Base-by-base conservation (phyloP, 2,329 filamentous ascomycete genomes). In the Fusarium anthophilum region DNA sequence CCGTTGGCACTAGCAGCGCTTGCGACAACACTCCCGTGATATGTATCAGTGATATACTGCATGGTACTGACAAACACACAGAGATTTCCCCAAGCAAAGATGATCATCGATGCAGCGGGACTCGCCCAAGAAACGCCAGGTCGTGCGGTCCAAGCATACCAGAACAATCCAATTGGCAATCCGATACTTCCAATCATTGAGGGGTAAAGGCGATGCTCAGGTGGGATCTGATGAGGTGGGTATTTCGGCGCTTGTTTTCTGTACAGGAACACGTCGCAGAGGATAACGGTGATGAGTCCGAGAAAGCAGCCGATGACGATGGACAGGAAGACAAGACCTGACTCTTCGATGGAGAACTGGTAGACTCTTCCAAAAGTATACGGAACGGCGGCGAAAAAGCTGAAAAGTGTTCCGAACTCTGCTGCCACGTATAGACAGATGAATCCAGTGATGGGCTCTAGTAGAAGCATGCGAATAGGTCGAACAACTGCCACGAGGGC, bases 381-480 rank as follows among this genome's bases (percentile, higher is more conserved):
- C 1, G 87, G 86, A 1, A 88, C 84, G 1, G 83, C 84, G 3
- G 85, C 85, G 72, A 89, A 89, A 81, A 89, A 88, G 50, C 81
- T 84, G 69, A 87, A 89, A 2, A 89, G 80, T 0, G 87, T 86
- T 9, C 85, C 87, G 62, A 89, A 89, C 59, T 86, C 84, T 74
- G 84, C 86, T 1, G 87, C 81, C 0, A 86, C 83, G 73, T 89
- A 89, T 1, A 89, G 75, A 47, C 84, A 86, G 43, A 86, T 79
- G 62, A 91, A 89, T 17, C 87, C 86, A 5, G 92, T 87, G 43
- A 93, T 91, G 6, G 91, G 90, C 74, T 93, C 91, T 3, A 87
- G 86, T 45, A 90, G 77, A 13, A 92, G 83, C 84, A 93, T 90
- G 50, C 86, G 84, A 2, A 91, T 24, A 0, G 89, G 89, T 17